These are phyloP conservation scores for Metschnikowia borealis DNA, from an alignment of 805 yeast species.

Conservation along the genomic window DNA sequence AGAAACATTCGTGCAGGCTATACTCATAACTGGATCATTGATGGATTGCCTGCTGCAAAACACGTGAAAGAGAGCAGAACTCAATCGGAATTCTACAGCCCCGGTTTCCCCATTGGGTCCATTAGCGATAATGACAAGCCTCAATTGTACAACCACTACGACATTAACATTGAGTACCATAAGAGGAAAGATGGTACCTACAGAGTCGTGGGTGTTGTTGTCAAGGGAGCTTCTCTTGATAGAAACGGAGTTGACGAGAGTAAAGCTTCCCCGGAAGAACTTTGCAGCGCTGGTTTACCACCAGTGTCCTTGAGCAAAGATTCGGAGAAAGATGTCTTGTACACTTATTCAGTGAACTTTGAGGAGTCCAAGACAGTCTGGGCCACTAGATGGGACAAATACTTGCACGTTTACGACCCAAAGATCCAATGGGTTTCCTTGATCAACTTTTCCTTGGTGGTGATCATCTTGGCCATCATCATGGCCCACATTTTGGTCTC, in stretches of 20 bases:
- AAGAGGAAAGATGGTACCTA: constrained; percentile 58
- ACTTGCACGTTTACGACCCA: constrained; percentile 86
- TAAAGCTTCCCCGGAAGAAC: constrained; percentile 23
- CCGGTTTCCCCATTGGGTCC: constrained; percentile 77
- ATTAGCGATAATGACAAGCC: constrained; percentile 55
- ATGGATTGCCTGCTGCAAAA: constrained; percentile 91
- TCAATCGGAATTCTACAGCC: constrained; percentile 59
- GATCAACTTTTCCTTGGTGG: constrained; percentile 79
- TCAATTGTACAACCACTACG: constrained; percentile 76
- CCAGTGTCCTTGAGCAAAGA: constrained; percentile 50
- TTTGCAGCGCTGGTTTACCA: constrained; percentile 28
- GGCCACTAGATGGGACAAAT: constrained; percentile 99
- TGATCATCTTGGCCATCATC: constrained; percentile 67
- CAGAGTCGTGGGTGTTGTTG: constrained; percentile 89
- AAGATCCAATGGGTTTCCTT: constrained; percentile 95
- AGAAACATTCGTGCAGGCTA: constrained; percentile 79
- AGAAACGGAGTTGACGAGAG: constrained; percentile 22
- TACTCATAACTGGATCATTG: constrained; percentile 87
- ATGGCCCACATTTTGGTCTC: constrained; percentile 75
- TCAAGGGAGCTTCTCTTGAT: constrained; percentile 60
- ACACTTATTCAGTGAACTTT: constrained; percentile 82
- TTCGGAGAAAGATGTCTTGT: constrained; percentile 54
- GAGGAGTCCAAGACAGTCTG: constrained; percentile 68
- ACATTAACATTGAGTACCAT: constrained; percentile 78
- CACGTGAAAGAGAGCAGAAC: constrained; percentile 54